Evolutionary conservation across 1,284 basidiomycete genomes (phyloP), one percentile per base, ranked within the genome.

Genomic region (Ceratobasidium sp.): DNA sequence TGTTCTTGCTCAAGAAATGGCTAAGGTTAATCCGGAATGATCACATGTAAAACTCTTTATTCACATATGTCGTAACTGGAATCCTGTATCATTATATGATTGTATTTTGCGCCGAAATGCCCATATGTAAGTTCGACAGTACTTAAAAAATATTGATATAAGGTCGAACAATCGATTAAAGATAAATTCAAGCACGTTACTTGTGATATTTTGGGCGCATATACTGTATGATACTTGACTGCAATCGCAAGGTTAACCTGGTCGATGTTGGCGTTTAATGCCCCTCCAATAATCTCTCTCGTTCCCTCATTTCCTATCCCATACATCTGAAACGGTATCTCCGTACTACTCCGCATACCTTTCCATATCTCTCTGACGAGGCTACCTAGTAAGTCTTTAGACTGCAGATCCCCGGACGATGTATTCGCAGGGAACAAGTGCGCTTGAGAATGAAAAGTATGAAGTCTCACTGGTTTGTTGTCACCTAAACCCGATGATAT

Each of bases 261-360:
- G 20, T 56, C 55, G 23, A 56, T 18, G 39, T 26, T 33, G 33
- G 33, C 67, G 26, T 55, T n/a, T 15, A 69, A 33, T 18, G 49
- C 49, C 13, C n/a, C 51, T 39, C 26, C 9, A 49, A 46, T 28
- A 13, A 69, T 33, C 18, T 33, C 4, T 13, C n/a, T 20, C 18
- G 67, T 49, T 28, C 28, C 44, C 26, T 55, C 67, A 20, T 20
- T 46, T 7, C 26, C 23, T 10, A 40, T 33, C 1, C 67, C 67
- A 28, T 33, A 55, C 26, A 33, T 46, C 67, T 20, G 67, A 33
- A 69, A 53, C 67, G 42, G 67, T 26, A 55, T 69, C 55, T 56
- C 55, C 55, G 26, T 56, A 26, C 26, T 56, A 10, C 20, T 56
- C 55, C 55, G 26, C 55, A 56, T 56, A 18, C 9, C 9, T 23